Base-by-base conservation (phyloP, 371 early-diverging fungal genomes). In the Catenaria anguillulae region DNA sequence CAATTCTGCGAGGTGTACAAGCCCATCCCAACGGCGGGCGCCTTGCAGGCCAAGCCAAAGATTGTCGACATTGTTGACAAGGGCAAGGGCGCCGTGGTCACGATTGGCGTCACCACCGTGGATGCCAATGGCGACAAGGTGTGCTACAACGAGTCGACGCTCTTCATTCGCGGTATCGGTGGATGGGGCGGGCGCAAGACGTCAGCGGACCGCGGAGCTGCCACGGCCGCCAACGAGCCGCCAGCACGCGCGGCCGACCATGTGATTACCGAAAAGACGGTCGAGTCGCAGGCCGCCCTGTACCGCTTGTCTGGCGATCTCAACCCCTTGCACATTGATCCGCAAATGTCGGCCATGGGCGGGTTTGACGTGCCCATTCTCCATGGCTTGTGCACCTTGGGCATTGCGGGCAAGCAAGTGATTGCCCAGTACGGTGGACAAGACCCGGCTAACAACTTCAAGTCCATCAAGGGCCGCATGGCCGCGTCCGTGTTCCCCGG, bases 321-420 rank as follows among this genome's bases (percentile, higher is more conserved):
- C 70, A 90, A 90, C 64, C 95, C 95, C 60, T 77, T 96, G 64
- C 97, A 97, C 73, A 85, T 97, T 67, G 97, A 97, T 70, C 95
- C 97, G 26, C 73, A 77, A n/a, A 92, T 97, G 92, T 82, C 90
- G 43, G 76, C 84, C 42, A 78, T 95, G 54, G 98, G 93, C 61
- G 93, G 94, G 17, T 97, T 96, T 71, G 85, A 93, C 33, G 84
- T 86, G 2, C 98, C 98, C 5, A 97, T 97, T 65, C 77, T 97
- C 45, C 98, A 97, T 67, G 97, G 97, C 26, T 78, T 97, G 60
- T 91, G 91, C 76, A 80, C 89, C 2, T 90, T 88, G 66, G 97
- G 94, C 65, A 78, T 90, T 62, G 88, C 94, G 48, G 88, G 83
- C 43, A 89, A 90, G 71, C 93, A 93, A 63, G 79, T 96, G 43